These are phyloP conservation scores for Tulasnella sp. DNA, from an alignment of 768 basidiomycete species.

Conservation along the genomic window DNA sequence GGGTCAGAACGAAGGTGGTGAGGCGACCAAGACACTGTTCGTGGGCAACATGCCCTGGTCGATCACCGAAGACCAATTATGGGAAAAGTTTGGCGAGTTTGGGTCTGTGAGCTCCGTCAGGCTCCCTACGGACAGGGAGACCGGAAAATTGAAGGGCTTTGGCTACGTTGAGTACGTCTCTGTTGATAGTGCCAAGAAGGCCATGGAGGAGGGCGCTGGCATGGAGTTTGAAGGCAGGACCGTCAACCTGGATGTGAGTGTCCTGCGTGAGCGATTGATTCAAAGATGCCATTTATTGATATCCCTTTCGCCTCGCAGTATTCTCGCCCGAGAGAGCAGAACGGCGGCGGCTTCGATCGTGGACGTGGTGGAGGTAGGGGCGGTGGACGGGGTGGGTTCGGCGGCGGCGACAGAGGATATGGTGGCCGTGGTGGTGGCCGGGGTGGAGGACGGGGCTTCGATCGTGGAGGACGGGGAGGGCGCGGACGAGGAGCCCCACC, in stretches of 20 bases:
- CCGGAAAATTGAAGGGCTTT: slow-evolving; percentile 86
- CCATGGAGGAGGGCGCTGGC: slow-evolving; percentile 56
- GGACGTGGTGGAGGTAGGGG: slow-evolving; percentile 29
- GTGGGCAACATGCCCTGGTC: slow-evolving; percentile 83
- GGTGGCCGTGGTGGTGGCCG: slow-evolving; percentile 28
- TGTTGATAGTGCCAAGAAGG: slow-evolving; percentile 67
- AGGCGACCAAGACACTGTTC: slow-evolving; percentile 28
- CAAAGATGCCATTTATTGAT: slow-evolving; percentile 21
- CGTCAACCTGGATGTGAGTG: slow-evolving; percentile 54
- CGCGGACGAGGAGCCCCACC: slow-evolving; percentile 34
- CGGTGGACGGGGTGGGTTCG: slow-evolving; percentile 28
- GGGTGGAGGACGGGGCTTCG: slow-evolving; percentile 22
- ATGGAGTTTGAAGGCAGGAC: slow-evolving; percentile 69
- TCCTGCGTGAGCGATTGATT: neutral
- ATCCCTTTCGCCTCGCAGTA: slow-evolving; percentile 27
- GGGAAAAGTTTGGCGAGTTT: slow-evolving; percentile 83
- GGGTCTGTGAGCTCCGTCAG: slow-evolving; percentile 78
- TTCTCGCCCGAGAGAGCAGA: slow-evolving; percentile 63
- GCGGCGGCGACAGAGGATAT: slow-evolving; percentile 25
- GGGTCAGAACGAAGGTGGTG: slow-evolving; percentile 35
- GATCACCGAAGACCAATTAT: slow-evolving; percentile 70
- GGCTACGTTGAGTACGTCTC: slow-evolving; percentile 92
- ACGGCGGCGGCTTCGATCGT: slow-evolving; percentile 29
- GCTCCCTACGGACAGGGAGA: slow-evolving; percentile 85
- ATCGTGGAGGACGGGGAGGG: slow-evolving; percentile 1